Percentiles rank a stretch among this genome's conserved stretches.
These are phyloP conservation scores for Emericellopsis atlantica DNA, from an alignment of 2,329 filamentous ascomycete genomes.

Conservation along the genomic window DNA sequence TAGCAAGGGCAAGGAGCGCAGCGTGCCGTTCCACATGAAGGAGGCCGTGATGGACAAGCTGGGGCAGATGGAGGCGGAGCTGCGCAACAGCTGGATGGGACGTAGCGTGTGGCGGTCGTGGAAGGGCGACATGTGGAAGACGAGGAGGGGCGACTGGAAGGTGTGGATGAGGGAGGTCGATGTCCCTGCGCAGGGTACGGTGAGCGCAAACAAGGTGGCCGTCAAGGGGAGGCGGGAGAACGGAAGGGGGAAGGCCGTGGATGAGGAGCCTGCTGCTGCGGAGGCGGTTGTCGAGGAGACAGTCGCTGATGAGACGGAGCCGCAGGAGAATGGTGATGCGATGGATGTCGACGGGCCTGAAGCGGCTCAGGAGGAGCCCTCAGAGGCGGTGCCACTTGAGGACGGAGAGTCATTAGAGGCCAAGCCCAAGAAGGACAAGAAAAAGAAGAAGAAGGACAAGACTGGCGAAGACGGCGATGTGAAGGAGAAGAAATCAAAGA, in stretches of 20 bases:
- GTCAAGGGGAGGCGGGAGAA: background rate
- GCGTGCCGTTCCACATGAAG: conserved; percentile 45
- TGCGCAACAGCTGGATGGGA: conserved; percentile 41
- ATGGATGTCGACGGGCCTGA: background rate
- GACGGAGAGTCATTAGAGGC: conserved; percentile 3
- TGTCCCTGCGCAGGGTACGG: conserved; percentile 7
- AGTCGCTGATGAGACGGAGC: background rate
- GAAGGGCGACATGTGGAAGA: conserved; percentile 46
- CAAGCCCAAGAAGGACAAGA: conserved; percentile 1
- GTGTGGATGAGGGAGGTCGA: conserved; percentile 39
- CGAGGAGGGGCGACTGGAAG: conserved; percentile 40
- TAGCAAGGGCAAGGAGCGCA: conserved; percentile 31
- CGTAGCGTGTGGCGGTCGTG: conserved; percentile 44
- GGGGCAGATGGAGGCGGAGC: conserved; percentile 30
- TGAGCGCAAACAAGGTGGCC: conserved; percentile 3
- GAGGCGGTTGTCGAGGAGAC: conserved; percentile 5
- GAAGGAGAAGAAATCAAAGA: conserved; percentile 1
- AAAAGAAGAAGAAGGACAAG: background rate
- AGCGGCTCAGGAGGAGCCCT: background rate
- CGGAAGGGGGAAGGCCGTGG: background rate
- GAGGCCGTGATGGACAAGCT: conserved; percentile 39
- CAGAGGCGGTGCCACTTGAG: background rate
- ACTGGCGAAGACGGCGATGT: too few species aligned
- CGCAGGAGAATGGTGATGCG: background rate
- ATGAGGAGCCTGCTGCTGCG: conserved; percentile 7